A percentile compares a stretch with the other conserved stretches of the same genome.
These are phyloP conservation scores for Saccharomyces pastorianus DNA, from an alignment of 1,139 yeast genomes.

Conservation along the genomic window DNA sequence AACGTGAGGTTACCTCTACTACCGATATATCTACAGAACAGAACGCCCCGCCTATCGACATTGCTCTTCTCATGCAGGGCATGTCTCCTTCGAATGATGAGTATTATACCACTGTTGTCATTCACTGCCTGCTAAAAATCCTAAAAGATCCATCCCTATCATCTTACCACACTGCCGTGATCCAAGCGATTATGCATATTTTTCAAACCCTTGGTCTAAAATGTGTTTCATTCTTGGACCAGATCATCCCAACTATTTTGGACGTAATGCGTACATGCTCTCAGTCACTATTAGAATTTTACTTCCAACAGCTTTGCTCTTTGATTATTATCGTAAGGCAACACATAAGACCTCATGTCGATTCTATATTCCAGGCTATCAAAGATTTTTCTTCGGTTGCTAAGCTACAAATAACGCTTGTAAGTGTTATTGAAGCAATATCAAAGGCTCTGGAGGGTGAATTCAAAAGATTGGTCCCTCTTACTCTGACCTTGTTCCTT, in stretches of 20 bases:
- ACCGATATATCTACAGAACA: slow-evolving; percentile 64
- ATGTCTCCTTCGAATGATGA: slow-evolving; percentile 92
- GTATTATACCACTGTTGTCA: slow-evolving; percentile 92
- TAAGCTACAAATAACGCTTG: slow-evolving; percentile 68
- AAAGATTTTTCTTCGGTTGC: slow-evolving; percentile 64
- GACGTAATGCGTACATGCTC: slow-evolving; percentile 82
- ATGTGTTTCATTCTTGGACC: slow-evolving; percentile 80
- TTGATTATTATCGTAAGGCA: slow-evolving; percentile 78
- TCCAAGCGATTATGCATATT: slow-evolving; percentile 85
- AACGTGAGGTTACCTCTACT: slow-evolving; percentile 64
- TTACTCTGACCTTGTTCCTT: slow-evolving; percentile 64
- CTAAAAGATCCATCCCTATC: slow-evolving; percentile 78
- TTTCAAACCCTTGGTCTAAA: slow-evolving; percentile 82
- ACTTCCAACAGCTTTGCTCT: slow-evolving; percentile 80
- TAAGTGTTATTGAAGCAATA: slow-evolving; percentile 73
- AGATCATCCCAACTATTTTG: slow-evolving; percentile 80
- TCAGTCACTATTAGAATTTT: slow-evolving; percentile 72
- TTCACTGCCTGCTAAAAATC: slow-evolving; percentile 72
- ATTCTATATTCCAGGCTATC: slow-evolving; percentile 65
- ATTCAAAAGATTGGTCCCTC: slow-evolving; percentile 76
- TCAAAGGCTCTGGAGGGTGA: slow-evolving; percentile 88
- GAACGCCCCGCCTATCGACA: slow-evolving; percentile 84
- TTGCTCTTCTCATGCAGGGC: slow-evolving; percentile 84
- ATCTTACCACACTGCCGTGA: slow-evolving; percentile 81
- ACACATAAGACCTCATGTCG: slow-evolving; percentile 76